phyloP scores from a whole-genome alignment of 257 asterid genomes.

The Echites panduratus region DNA sequence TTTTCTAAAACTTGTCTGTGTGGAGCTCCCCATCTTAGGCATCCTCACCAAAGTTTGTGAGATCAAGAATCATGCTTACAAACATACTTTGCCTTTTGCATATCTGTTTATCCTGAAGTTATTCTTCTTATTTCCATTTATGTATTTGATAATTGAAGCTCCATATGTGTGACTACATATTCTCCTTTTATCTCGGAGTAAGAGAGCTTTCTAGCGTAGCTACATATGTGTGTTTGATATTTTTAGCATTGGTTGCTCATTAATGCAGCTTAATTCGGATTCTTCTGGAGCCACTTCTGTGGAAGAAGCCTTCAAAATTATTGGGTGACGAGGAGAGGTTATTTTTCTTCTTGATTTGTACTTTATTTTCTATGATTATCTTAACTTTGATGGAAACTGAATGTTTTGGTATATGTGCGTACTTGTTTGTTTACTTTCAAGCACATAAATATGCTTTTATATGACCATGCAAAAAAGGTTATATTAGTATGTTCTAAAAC shows the following conservation, averaged over 20 bases:
- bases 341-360: neutral
- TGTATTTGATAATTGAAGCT: neutral
- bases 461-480: neutral
- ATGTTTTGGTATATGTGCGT: neutral
- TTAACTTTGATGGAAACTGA: neutral
- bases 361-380: neutral
- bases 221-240: neutral
- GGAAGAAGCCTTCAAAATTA: constrained; percentile 48
- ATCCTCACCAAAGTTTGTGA: too few species aligned
- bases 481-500: too few species aligned
- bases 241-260: constrained; percentile 11
- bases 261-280: constrained; percentile 65
- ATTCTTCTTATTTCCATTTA: neutral
- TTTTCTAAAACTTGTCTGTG: too few species aligned
- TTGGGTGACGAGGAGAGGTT: constrained; percentile 62
- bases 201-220: neutral
- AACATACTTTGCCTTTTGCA: neutral
- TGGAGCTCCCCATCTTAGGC: too few species aligned
- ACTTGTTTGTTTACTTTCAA: neutral
- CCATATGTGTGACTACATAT: too few species aligned
- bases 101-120: neutral
- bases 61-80: neutral
- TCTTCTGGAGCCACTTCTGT: constrained; percentile 71
- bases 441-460: neutral
- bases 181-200: neutral